phyloP scores from a whole-genome alignment of 805 yeast genomes.

The Lipomyces oligophaga region DNA sequence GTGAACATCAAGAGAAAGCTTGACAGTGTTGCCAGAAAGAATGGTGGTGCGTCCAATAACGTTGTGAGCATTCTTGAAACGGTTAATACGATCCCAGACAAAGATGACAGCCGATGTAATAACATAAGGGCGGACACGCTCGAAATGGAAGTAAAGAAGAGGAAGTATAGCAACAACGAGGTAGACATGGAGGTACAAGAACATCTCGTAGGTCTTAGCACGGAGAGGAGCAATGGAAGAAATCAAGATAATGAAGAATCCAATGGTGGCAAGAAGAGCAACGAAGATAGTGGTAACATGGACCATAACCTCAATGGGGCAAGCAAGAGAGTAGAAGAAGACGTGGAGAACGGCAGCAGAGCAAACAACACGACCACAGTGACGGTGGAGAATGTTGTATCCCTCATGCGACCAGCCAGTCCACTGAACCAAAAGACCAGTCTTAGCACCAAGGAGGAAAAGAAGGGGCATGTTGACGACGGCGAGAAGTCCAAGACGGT shows the following conservation, averaged over 20 bases:
- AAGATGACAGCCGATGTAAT: conserved; percentile 28
- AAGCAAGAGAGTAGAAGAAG: conserved; percentile 24
- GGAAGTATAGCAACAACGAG: conserved; percentile 29
- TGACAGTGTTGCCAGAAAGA: conserved; percentile 29
- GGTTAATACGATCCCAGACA: conserved; percentile 28
- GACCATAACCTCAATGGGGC: conserved; percentile 26
- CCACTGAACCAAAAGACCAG: conserved; percentile 28
- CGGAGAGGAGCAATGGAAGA: conserved; percentile 29
- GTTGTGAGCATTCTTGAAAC: conserved; percentile 24
- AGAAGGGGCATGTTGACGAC: conserved; percentile 29
- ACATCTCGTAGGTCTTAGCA: conserved; percentile 26
- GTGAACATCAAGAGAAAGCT: conserved; percentile 26
- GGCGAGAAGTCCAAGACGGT: conserved; percentile 28
- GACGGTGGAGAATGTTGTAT: conserved; percentile 29
- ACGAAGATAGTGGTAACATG: conserved; percentile 29
- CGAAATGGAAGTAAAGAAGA: conserved; percentile 28
- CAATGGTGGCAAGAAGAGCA: conserved; percentile 24
- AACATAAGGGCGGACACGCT: conserved; percentile 29
- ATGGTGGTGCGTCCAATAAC: conserved; percentile 27
- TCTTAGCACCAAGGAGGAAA: conserved; percentile 30
- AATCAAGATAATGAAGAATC: conserved; percentile 24
- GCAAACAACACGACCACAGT: conserved; percentile 28
- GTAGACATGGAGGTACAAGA: conserved; percentile 28
- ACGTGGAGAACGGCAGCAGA: conserved; percentile 27
- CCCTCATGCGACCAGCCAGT: conserved; percentile 31